These are phyloP conservation scores for Tylopilus cervinicoccineus DNA, from an alignment of 768 basidiomycete species.

Conservation along the genomic window DNA sequence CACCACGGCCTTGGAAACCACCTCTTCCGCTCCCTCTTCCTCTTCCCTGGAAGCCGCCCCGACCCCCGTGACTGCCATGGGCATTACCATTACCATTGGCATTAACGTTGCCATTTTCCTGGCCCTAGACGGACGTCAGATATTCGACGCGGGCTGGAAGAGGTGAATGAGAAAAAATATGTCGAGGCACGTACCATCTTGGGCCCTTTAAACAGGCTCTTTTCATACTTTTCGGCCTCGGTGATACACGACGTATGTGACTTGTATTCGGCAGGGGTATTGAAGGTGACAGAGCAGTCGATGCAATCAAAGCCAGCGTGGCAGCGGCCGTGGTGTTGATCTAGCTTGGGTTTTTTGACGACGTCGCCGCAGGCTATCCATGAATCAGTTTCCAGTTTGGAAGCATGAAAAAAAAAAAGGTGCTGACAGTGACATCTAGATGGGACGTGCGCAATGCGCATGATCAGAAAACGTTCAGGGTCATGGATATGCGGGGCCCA, in stretches of 20 bases:
- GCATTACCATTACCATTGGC: slow-evolving; percentile 11
- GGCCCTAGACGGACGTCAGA: slow-evolving; percentile 4
- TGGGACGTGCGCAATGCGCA: slow-evolving; percentile 7
- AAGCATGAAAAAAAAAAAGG: background rate
- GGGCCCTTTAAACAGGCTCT: slow-evolving; percentile 76
- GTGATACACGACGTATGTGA: slow-evolving; percentile 79
- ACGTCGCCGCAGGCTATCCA: slow-evolving; percentile 74
- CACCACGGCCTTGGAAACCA: slow-evolving; percentile 22
- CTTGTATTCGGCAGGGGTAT: slow-evolving; percentile 73
- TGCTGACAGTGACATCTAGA: slow-evolving; percentile 66
- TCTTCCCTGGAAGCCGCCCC: slow-evolving; percentile 19
- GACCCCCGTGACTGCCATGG: slow-evolving; percentile 1
- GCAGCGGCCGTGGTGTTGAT: slow-evolving; percentile 65
- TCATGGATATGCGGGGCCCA: background rate
- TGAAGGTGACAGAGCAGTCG: slow-evolving; percentile 86
- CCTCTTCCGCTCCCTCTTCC: slow-evolving; percentile 36
- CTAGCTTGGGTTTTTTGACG: slow-evolving; percentile 91
- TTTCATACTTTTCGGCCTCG: slow-evolving; percentile 94
- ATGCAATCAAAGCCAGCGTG: slow-evolving; percentile 73
- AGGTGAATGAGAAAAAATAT: background rate
- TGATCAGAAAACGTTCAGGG: background rate
- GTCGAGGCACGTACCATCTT: slow-evolving; percentile 37
- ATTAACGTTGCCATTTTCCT: background rate
- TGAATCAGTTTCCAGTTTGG: background rate
- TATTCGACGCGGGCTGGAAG: background rate